Base-by-base conservation (phyloP, 345 rosid genomes). In the Boechera retrofracta region DNA sequence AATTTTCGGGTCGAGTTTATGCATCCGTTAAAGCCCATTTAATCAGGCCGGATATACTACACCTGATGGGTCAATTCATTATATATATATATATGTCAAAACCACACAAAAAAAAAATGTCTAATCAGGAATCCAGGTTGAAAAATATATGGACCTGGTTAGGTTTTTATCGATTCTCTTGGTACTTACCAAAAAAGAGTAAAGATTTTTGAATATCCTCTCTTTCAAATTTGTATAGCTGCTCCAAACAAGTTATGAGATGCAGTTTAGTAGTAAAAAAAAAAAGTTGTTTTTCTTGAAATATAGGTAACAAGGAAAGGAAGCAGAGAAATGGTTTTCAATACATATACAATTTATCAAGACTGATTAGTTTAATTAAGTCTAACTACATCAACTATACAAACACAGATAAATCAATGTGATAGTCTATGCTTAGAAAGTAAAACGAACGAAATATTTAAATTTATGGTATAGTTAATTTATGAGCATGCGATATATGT, bases 11-110 rank as follows among this genome's bases (percentile, higher is more conserved):
- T 6, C 38, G 35, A 33, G 35, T 1, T 28, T 28, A 69, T 69
- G 16, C 42, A 73, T 18, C 45, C 54, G 2, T 39, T 62, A 1
- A 51, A 41, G 70, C 77, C 70, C 77, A 73, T 63, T 21, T 28
- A 24, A 28, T 21, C 47, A 71, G 47, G 47, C 47, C 42, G 42
- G 13, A 6, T 10, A 32, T 7, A 69, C 64, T 44, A 58, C 13
- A 58, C 24, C 28, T 47, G 28, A 8, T 48, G 49, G 29, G 29
- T 60, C 67, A 35, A 48, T 10, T 15, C 13, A 12, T 71, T 57
- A 21, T 21, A 21, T 21, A 21, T 21, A 26, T 26, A 26, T 26
- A 28, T 28, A 28, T 28, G 29, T 28, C 29, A 28, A 28, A 28
- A 28, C 29, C 29, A 28, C 28, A 2, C 24, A 28, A 28, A 28